Conservation (phyloP, 2,329 filamentous ascomycete species). For the Myriosclerotinia scirpicola region DNA sequence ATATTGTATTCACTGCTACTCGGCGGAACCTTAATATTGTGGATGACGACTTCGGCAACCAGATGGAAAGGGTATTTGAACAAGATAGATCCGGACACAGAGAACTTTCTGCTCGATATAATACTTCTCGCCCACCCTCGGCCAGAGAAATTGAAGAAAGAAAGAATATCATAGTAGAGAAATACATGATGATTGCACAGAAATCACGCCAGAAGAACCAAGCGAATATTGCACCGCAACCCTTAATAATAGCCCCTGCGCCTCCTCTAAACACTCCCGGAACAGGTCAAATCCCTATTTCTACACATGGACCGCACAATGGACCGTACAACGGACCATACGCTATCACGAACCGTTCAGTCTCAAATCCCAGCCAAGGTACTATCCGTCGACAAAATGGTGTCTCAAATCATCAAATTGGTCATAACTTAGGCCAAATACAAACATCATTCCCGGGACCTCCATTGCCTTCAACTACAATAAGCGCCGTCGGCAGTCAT, state of each 20-base stretch:
- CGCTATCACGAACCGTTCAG: background rate
- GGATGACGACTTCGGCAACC: constrained; percentile 41
- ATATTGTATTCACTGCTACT: constrained; percentile 53
- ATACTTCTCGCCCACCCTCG: constrained; percentile 36
- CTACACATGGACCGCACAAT: background rate
- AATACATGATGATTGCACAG: constrained; percentile 5
- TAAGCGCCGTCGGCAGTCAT: background rate
- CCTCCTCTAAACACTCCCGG: background rate
- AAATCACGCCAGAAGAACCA: constrained; percentile 13
- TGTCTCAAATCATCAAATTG: background rate
- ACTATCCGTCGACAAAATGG: background rate
- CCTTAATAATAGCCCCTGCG: background rate
- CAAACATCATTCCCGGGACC: constrained; percentile 9
- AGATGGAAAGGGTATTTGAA: constrained; percentile 44
- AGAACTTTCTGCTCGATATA: constrained; percentile 33
- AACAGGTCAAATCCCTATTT: background rate
- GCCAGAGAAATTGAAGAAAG: constrained; percentile 34
- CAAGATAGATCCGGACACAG: constrained; percentile 42
- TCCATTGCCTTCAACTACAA: background rate
- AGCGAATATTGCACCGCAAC: background rate
- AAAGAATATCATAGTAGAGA: constrained; percentile 27
- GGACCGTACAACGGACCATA: background rate
- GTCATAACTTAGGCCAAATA: constrained; percentile 12
- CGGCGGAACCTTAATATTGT: constrained; percentile 48
- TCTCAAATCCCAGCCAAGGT: background rate